Percentiles rank a stretch among this genome's conserved stretches.
These are phyloP conservation scores for Trichoderma parareesei DNA, from an alignment of 495 filamentous ascomycete genomes.

Conservation along the genomic window DNA sequence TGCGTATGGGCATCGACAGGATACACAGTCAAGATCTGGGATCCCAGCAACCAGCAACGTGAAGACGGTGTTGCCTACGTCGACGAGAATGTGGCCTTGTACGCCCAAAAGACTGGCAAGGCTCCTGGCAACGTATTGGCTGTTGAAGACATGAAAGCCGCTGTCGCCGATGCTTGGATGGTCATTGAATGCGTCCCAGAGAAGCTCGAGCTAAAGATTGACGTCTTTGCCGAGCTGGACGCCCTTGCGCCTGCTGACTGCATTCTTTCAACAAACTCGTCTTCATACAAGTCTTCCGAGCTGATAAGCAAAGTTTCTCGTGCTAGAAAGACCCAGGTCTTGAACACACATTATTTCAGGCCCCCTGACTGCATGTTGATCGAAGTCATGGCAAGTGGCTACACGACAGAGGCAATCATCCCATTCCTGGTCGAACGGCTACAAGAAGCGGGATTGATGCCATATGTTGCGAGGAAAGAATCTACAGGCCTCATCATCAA, in stretches of 20 bases:
- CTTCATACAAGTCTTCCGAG: constrained; percentile 15
- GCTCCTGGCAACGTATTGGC: neutral
- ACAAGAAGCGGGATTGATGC: constrained; percentile 34
- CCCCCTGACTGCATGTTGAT: constrained; percentile 43
- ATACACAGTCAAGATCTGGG: constrained; percentile 33
- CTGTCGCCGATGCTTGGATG: constrained; percentile 25
- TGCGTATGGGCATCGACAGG: constrained; percentile 25
- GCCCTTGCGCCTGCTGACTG: constrained; percentile 31
- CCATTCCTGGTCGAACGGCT: constrained; percentile 33
- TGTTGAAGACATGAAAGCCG: constrained; percentile 15
- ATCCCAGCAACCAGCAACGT: constrained; percentile 32
- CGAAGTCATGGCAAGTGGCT: constrained; percentile 49
- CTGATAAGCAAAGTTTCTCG: constrained; percentile 11
- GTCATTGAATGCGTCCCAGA: constrained; percentile 54
- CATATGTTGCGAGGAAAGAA: constrained; percentile 35
- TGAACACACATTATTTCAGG: constrained; percentile 52
- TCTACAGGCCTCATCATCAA: constrained; percentile 52
- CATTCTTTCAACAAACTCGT: constrained; percentile 43
- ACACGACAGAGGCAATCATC: constrained; percentile 38
- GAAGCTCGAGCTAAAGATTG: constrained; percentile 42
- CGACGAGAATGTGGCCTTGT: constrained; percentile 17
- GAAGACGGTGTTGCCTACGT: constrained; percentile 30
- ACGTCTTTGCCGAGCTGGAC: constrained; percentile 41
- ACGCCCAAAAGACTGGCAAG: neutral
- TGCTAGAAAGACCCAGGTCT: constrained; percentile 24